These are phyloP conservation scores for Globisporangium paroecandrum DNA, from an alignment of 352 stramenopile species.

Conservation along the genomic window DNA sequence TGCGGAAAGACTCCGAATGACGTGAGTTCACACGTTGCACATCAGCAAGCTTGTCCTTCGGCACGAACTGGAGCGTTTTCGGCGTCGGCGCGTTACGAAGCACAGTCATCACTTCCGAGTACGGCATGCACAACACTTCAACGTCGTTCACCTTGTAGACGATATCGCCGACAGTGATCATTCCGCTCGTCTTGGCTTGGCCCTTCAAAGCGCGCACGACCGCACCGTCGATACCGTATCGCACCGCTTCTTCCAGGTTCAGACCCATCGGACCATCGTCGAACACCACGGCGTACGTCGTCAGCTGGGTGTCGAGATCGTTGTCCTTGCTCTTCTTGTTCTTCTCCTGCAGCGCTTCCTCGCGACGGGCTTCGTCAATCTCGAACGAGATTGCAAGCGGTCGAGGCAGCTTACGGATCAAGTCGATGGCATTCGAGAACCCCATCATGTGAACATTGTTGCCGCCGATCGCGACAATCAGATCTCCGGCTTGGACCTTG, in stretches of 20 bases:
- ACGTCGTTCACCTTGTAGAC: conserved; percentile 86
- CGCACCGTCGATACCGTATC: conserved; percentile 78
- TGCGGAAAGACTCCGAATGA: conserved; percentile 71
- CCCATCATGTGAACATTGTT: conserved; percentile 73
- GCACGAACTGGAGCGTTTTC: conserved; percentile 82
- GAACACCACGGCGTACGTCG: conserved; percentile 83
- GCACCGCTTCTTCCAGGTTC: conserved; percentile 81
- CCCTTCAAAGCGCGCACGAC: conserved; percentile 80
- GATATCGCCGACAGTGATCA: conserved; percentile 83
- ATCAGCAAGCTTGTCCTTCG: conserved; percentile 81
- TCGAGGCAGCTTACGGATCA: conserved; percentile 80
- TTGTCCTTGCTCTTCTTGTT: conserved; percentile 48
- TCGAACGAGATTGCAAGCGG: conserved; percentile 82
- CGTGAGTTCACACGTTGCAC: conserved; percentile 82
- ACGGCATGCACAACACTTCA: conserved; percentile 82
- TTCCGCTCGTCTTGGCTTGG: conserved; percentile 77
- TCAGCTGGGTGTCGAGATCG: conserved; percentile 69
- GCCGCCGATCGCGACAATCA: conserved; percentile 83
- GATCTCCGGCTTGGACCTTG: conserved; percentile 76
- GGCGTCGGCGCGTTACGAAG: conserved; percentile 60
- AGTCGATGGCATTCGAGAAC: conserved; percentile 78
- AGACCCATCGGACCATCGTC: conserved; percentile 81
- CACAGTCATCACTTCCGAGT: conserved; percentile 81
- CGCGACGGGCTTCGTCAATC: conserved; percentile 60
- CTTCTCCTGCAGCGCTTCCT: conserved; percentile 59